phyloP scores from a whole-genome alignment of 106 monocot genomes.

The Phalaenopsis aphrodite region DNA sequence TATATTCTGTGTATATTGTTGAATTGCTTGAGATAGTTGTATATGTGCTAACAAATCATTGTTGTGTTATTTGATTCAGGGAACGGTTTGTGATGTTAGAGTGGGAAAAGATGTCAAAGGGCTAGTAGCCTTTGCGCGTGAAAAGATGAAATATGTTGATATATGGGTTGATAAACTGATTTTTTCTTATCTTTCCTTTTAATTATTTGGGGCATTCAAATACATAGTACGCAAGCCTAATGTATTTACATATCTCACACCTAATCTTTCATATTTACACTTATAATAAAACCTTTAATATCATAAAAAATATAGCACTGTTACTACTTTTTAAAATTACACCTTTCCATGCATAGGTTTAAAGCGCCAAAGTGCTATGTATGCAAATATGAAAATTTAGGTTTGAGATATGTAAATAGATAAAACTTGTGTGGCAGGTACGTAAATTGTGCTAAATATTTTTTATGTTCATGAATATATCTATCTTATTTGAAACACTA shows the following conservation, averaged over 20 bases:
- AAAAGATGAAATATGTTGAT: slow-evolving; percentile 70
- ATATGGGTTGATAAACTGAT: slow-evolving; percentile 54
- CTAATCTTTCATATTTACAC: too few species aligned
- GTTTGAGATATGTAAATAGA: too few species aligned
- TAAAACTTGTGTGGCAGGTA: too few species aligned
- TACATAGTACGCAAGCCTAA: too few species aligned
- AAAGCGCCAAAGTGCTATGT: too few species aligned
- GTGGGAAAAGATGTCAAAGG: slow-evolving; percentile 68
- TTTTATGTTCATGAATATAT: neutral
- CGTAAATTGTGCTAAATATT: neutral
- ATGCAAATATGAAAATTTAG: too few species aligned
- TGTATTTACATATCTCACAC: too few species aligned
- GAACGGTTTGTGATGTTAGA: slow-evolving; percentile 90
- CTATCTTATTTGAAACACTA: slow-evolving; percentile 2
- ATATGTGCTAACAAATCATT: slow-evolving; percentile 3
- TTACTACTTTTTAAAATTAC: too few species aligned
- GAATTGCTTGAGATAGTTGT: neutral
- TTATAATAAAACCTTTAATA: too few species aligned
- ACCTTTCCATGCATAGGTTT: too few species aligned
- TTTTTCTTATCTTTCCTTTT: neutral
- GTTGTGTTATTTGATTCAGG: slow-evolving; percentile 29
- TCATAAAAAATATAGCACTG: too few species aligned
- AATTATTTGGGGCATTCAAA: too few species aligned
- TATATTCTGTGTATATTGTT: neutral
- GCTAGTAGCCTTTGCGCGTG: slow-evolving; percentile 65